Evolutionary conservation across 2,329 filamentous ascomycete genomes (phyloP).

Genomic region (Fusarium metavorans): DNA sequence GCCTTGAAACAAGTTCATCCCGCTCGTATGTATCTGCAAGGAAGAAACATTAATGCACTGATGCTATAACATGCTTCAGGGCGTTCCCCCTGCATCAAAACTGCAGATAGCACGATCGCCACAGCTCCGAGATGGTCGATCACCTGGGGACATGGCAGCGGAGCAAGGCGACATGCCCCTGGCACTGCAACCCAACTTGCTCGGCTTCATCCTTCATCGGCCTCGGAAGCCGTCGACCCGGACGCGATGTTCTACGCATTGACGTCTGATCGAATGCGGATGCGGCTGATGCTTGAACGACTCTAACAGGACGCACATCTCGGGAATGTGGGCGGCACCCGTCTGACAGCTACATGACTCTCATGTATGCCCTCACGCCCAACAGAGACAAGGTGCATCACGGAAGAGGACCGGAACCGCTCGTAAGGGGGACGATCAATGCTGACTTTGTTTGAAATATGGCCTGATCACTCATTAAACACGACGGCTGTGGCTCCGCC

Average conservation of each 20-base stretch:
- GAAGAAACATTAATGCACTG: slow-evolving; percentile 12
- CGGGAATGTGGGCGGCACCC: background rate
- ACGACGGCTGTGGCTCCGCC: slow-evolving; percentile 61
- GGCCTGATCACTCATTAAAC: slow-evolving; percentile 55
- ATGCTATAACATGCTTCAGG: slow-evolving; percentile 23
- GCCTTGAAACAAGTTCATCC: background rate
- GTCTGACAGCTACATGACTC: background rate
- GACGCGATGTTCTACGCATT: slow-evolving; percentile 1
- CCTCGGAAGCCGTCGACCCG: slow-evolving; percentile 26
- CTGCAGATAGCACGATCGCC: slow-evolving; percentile 21
- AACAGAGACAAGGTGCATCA: slow-evolving; percentile 2
- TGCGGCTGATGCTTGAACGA: slow-evolving; percentile 1
- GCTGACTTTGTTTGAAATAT: background rate
- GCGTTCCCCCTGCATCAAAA: slow-evolving; percentile 31
- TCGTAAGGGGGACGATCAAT: background rate
- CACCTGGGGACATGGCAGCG: slow-evolving; percentile 7
- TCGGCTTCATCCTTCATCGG: slow-evolving; percentile 17
- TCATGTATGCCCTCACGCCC: background rate
- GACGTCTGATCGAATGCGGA: background rate
- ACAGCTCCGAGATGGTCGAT: slow-evolving; percentile 12
- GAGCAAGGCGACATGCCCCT: slow-evolving; percentile 19
- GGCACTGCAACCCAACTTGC: slow-evolving; percentile 29
- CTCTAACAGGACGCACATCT: background rate
- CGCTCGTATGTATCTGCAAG: slow-evolving; percentile 20
- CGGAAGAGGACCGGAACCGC: background rate